Evolutionary conservation across 2,329 filamentous ascomycete species (phyloP).

Genomic region (Macroventuria anomochaeta): DNA sequence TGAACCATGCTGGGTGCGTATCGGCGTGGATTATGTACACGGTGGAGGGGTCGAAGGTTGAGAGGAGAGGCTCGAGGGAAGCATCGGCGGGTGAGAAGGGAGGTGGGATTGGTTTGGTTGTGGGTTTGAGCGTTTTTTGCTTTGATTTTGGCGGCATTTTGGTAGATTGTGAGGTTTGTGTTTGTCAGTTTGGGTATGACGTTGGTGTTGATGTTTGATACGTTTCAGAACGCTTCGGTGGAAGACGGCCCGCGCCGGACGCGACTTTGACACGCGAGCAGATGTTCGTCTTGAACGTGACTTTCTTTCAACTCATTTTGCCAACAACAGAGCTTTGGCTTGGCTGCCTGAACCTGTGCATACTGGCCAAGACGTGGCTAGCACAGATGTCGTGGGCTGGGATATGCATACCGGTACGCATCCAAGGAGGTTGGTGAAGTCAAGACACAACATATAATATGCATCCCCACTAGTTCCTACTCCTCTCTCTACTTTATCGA

Average conservation of each 20-base stretch:
- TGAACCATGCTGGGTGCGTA: slow-evolving; percentile 70
- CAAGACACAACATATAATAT: slow-evolving; percentile 1
- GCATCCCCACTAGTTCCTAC: not conserved
- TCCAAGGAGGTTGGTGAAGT: slow-evolving; percentile 1
- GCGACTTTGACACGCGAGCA: slow-evolving; percentile 9
- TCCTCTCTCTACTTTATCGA: not conserved
- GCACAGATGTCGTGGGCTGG: slow-evolving; percentile 1
- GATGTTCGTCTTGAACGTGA: not conserved
- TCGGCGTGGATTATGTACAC: slow-evolving; percentile 90
- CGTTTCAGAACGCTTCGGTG: not conserved
- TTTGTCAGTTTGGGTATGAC: slow-evolving; percentile 7
- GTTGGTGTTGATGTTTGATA: slow-evolving; percentile 13
- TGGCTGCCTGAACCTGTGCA: not conserved
- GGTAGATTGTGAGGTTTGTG: not conserved
- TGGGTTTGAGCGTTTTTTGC: slow-evolving; percentile 25
- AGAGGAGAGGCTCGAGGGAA: slow-evolving; percentile 69
- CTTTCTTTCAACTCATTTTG: not conserved
- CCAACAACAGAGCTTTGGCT: not conserved
- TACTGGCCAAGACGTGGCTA: not conserved
- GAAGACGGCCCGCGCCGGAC: slow-evolving; percentile 10
- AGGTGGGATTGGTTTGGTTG: slow-evolving; percentile 18
- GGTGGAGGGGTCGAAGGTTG: slow-evolving; percentile 69
- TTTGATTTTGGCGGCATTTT: slow-evolving; percentile 31
- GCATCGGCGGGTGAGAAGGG: slow-evolving; percentile 59
- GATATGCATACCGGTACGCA: not conserved